A percentile compares a stretch with the other conserved stretches of the same genome.
These are phyloP conservation scores for Fusarium coicis DNA, from an alignment of 2,329 filamentous ascomycete species.

Conservation along the genomic window DNA sequence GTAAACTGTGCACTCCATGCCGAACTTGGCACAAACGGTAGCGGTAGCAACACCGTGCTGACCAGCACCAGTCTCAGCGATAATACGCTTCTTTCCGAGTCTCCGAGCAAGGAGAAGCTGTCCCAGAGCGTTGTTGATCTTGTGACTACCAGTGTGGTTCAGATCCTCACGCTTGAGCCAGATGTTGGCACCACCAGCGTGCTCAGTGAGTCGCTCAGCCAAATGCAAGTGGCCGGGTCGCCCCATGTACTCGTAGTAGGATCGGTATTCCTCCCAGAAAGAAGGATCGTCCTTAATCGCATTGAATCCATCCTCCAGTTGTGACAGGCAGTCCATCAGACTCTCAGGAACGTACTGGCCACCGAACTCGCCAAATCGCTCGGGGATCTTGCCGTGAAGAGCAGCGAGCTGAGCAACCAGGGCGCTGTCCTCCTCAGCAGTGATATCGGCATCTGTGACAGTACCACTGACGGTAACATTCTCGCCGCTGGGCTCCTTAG, in stretches of 20 bases:
- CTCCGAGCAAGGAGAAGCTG: conserved; percentile 88
- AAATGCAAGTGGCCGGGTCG: conserved; percentile 91
- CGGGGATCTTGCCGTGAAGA: conserved; percentile 81
- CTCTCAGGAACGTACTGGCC: conserved; percentile 98
- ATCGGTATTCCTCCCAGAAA: conserved; percentile 97
- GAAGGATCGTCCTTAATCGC: conserved; percentile 84
- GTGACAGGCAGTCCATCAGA: conserved; percentile 93
- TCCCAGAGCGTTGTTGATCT: conserved; percentile 98
- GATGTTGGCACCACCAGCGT: conserved; percentile 93
- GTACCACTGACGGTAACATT: conserved; percentile 65
- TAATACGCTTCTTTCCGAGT: conserved; percentile 95
- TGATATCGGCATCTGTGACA: conserved; percentile 76
- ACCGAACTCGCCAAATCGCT: conserved; percentile 94
- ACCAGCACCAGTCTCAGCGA: conserved; percentile 96
- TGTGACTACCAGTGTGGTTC: conserved; percentile 98
- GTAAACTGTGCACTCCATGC: conserved; percentile 97
- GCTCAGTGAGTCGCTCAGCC: conserved; percentile 86
- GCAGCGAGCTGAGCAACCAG: conserved; percentile 87
- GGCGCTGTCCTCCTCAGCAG: conserved; percentile 62
- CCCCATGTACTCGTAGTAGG: conserved; percentile 97
- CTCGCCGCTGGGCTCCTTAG: conserved; percentile 52
- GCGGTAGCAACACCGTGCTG: conserved; percentile 98
- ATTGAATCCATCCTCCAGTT: conserved; percentile 93
- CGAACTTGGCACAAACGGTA: conserved; percentile 97
- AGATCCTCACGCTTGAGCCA: conserved; percentile 98